Evolutionary conservation across 352 stramenopile species (phyloP).

Genomic region (Plasmopara viticola): DNA sequence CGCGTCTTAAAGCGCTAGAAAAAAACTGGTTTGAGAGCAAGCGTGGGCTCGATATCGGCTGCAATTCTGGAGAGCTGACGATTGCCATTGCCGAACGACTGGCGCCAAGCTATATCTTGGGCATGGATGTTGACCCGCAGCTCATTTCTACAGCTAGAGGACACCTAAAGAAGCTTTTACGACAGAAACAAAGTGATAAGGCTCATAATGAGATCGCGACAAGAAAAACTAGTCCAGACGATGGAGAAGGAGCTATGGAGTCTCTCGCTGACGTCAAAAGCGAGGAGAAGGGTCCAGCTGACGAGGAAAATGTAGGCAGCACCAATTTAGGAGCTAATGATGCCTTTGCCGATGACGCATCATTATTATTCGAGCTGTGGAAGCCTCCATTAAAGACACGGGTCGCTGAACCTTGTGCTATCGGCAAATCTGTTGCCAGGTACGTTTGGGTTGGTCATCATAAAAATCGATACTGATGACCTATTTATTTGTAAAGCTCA

Average conservation of each 20-base stretch:
- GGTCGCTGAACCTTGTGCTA: constrained; percentile 22
- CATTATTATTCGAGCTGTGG: constrained; percentile 64
- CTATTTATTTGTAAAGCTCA: constrained; percentile 16
- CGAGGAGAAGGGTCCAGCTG: background rate
- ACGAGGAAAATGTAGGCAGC: constrained; percentile 2
- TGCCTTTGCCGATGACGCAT: constrained; percentile 39
- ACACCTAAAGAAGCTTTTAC: constrained; percentile 59
- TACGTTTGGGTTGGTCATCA: constrained; percentile 17
- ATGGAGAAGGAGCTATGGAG: background rate
- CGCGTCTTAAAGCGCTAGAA: constrained; percentile 49
- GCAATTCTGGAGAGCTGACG: constrained; percentile 77
- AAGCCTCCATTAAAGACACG: constrained; percentile 39
- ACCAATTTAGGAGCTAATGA: constrained; percentile 10
- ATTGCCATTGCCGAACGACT: constrained; percentile 58
- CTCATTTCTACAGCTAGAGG: constrained; percentile 52
- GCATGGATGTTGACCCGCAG: constrained; percentile 65
- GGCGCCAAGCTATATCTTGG: constrained; percentile 51
- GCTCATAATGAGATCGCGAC: constrained; percentile 42
- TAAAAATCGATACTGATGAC: background rate
- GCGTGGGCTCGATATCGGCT: constrained; percentile 69
- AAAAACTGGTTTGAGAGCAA: constrained; percentile 62
- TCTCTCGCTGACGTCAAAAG: constrained; percentile 6
- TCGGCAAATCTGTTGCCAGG: constrained; percentile 49
- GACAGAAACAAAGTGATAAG: constrained; percentile 48
- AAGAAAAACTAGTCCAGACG: constrained; percentile 5